These are phyloP conservation scores for Cercospora canescens DNA, from an alignment of 2,329 filamentous ascomycete species.

Conservation along the genomic window DNA sequence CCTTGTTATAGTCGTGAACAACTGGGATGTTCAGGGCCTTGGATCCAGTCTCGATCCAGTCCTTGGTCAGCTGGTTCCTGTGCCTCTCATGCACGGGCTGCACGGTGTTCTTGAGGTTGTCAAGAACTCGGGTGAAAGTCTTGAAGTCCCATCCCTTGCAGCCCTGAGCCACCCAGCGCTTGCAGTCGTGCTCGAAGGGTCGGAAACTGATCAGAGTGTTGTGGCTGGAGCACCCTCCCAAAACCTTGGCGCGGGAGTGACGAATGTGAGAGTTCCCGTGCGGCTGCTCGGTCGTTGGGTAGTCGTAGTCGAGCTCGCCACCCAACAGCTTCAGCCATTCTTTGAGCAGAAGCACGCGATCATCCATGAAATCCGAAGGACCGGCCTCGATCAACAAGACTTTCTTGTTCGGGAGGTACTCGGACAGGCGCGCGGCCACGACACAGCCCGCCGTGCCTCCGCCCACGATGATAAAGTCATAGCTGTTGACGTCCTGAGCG, in stretches of 20 bases:
- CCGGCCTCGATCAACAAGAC: slow-evolving; percentile 85
- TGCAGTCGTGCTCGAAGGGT: slow-evolving; percentile 84
- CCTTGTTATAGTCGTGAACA: slow-evolving; percentile 81
- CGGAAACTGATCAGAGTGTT: slow-evolving; percentile 93
- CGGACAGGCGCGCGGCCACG: slow-evolving; percentile 73
- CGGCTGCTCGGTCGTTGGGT: slow-evolving; percentile 84
- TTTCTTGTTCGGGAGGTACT: slow-evolving; percentile 80
- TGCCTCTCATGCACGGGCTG: slow-evolving; percentile 84
- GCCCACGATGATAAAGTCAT: slow-evolving; percentile 83
- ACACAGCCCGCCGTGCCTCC: slow-evolving; percentile 87
- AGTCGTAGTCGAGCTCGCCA: slow-evolving; percentile 88
- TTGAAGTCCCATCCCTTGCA: slow-evolving; percentile 86
- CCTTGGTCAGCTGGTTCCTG: slow-evolving; percentile 86
- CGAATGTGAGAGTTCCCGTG: slow-evolving; percentile 90
- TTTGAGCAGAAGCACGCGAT: slow-evolving; percentile 80
- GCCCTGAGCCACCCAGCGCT: slow-evolving; percentile 79
- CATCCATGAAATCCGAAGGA: slow-evolving; percentile 85
- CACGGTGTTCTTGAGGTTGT: slow-evolving; percentile 85
- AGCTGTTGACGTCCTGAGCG: slow-evolving; percentile 63
- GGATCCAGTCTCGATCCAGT: slow-evolving; percentile 83
- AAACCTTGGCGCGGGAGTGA: slow-evolving; percentile 87
- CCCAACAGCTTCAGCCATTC: slow-evolving; percentile 85
- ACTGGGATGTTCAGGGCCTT: slow-evolving; percentile 77
- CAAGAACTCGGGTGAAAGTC: slow-evolving; percentile 76
- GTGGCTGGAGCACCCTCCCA: slow-evolving; percentile 90